Percentiles rank a stretch among this genome's conserved stretches.
Evolutionary conservation across 2,329 filamentous ascomycete species (phyloP).

Genomic region (Cercospora canescens): DNA sequence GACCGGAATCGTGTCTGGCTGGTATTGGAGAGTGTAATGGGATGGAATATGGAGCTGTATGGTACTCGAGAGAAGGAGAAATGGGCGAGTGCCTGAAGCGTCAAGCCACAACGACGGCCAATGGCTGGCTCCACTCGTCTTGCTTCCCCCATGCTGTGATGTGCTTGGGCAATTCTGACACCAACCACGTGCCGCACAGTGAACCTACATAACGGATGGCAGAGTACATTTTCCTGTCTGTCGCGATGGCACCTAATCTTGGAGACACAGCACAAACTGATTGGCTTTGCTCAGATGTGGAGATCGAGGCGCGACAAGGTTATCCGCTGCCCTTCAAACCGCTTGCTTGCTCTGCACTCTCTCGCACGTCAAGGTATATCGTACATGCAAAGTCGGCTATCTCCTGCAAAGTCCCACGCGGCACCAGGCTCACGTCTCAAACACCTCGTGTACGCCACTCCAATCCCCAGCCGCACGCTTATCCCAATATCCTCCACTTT

Average conservation of each 20-base stretch:
- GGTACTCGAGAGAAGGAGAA: neutral
- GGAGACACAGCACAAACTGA: neutral
- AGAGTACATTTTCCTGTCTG: too few relatives aligned
- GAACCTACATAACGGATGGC: too few relatives aligned
- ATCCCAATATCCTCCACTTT: slow-evolving; percentile 91
- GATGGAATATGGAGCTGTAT: neutral
- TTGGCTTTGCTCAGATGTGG: neutral
- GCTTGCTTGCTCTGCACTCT: neutral
- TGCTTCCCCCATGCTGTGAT: too few relatives aligned
- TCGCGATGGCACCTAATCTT: neutral
- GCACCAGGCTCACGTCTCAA: slow-evolving; percentile 38
- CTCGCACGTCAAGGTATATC: neutral
- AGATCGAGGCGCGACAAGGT: neutral
- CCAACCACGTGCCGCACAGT: neutral
- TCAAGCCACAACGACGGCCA: neutral
- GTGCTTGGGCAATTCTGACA: neutral
- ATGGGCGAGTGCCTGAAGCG: neutral
- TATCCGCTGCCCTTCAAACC: neutral
- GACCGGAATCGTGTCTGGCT: neutral
- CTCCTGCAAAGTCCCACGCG: slow-evolving; percentile 1
- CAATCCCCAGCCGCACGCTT: slow-evolving; percentile 70
- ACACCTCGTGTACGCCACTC: slow-evolving; percentile 58
- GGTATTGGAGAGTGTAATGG: neutral
- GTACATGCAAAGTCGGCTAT: neutral
- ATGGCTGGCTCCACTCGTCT: neutral